Base-by-base conservation (phyloP, 495 filamentous ascomycete species). In the Podospora conica region DNA sequence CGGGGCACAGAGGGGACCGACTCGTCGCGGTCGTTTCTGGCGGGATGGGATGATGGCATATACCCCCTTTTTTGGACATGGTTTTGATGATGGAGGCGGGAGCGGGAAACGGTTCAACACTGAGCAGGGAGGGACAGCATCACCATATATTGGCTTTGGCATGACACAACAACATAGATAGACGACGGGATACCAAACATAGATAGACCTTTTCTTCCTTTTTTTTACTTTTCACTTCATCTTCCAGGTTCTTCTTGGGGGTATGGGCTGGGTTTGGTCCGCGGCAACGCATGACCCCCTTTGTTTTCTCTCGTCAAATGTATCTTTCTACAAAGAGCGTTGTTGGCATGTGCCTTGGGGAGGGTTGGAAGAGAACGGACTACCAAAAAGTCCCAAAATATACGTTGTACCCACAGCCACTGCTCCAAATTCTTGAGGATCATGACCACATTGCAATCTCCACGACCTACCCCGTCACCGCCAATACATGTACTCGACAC, bases 141-240 rank as follows among this genome's bases (percentile, higher is more conserved):
- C 40, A n/a, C 9, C 31, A 40, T 40, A 60, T 60, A 23, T n/a
- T 27, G 60, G 40, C 27, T 48, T 53, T 18, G 61, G 61, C 58
- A 60, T 33, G 23, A 53, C 59, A 61, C 31, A 23, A 57, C 27
- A 33, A 22, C 29, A 57, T 64, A 56, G 62, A 29, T 57, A 57
- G 62, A 56, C 18, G 62, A 58, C 57, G 62, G 62, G 62, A 64
- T 58, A 55, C 48, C 40, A 48, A n/a, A n/a, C 55, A 31, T 65
- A 57, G 28, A 65, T 65, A 65, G 63, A 65, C 24, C 25, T 22
- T 53, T 57, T 54, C 58, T 28, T 29, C 12, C 15, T 27, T 62
- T 24, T 58, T 58, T 23, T n/a, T 58, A 1, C 33, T 63, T 28
- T 63, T 56, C n/a, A 11, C 15, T 56, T 25, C 40, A n/a, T 48